Percentiles rank a stretch among this genome's conserved stretches.
Evolutionary conservation across 805 yeast species (phyloP).

Genomic region (Nakazawaea peltata): DNA sequence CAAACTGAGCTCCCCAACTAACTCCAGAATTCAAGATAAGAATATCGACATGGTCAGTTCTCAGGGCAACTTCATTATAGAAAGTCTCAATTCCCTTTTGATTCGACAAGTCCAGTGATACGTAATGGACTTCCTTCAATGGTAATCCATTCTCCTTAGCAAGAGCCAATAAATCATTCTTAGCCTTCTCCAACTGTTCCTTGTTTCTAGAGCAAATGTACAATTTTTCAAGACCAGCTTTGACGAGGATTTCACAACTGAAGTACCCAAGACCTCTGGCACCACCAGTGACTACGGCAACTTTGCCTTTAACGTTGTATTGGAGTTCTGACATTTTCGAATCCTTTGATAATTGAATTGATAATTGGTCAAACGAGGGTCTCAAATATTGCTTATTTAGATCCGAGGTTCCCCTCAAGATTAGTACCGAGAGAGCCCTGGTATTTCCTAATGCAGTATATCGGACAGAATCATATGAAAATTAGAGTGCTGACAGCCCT

Average conservation of each 20-base stretch:
- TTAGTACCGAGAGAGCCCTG: too few species aligned
- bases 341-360: too few species aligned
- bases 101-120: conserved; percentile 51
- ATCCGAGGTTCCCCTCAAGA: too few species aligned
- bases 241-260: conserved; percentile 56
- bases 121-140: conserved; percentile 26
- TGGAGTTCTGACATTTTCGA: too few species aligned
- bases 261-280: conserved; percentile 67
- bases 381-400: too few species aligned
- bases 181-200: conserved; percentile 55
- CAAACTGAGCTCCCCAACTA: conserved; percentile 64
- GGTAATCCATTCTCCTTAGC: conserved; percentile 19
- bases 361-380: too few species aligned
- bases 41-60: conserved; percentile 44
- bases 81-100: conserved; percentile 40
- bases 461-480: too few species aligned
- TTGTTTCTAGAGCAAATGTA: conserved; percentile 59
- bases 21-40: conserved; percentile 77
- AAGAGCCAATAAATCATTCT: conserved; percentile 20
- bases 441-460: too few species aligned
- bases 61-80: conserved; percentile 28
- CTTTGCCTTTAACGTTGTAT: conserved; percentile 39
- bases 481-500: too few species aligned
- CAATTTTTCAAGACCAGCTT: conserved; percentile 54
- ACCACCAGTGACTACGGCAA: conserved; percentile 67